Conservation (phyloP, 441 rosid genomes). For the Macaranga tanarius region DNA sequence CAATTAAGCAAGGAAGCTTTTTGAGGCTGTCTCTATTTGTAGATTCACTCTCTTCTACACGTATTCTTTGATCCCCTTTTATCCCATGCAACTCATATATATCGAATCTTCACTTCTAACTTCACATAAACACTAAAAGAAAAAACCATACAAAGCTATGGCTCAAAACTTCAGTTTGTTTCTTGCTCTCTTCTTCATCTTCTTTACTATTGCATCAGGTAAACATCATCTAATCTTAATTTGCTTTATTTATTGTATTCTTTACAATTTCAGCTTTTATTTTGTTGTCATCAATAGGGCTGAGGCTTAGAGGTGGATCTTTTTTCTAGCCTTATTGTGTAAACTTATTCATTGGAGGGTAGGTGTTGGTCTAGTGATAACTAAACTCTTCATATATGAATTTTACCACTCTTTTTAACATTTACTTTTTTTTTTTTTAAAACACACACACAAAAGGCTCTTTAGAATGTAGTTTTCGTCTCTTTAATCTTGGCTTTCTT, state of each 20-base stretch:
- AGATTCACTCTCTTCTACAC: slow-evolving; percentile 39
- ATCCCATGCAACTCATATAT: slow-evolving; percentile 10
- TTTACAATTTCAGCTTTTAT: no score
- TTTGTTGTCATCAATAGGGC: no score
- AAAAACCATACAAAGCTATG: slow-evolving; percentile 14
- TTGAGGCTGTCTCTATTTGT: slow-evolving; percentile 22
- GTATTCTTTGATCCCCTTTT: slow-evolving; percentile 31
- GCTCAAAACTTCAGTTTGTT: slow-evolving; percentile 19
- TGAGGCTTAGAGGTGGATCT: no score
- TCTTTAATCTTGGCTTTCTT: no score
- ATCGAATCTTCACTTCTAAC: slow-evolving; percentile 1
- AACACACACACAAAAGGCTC: no score
- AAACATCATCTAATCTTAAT: background rate
- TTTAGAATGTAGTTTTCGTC: no score
- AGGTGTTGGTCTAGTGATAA: no score
- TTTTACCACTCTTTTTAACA: no score
- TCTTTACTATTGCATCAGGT: slow-evolving; percentile 39
- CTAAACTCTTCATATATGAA: no score
- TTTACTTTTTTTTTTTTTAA: no score
- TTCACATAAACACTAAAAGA: background rate
- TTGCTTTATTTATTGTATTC: background rate
- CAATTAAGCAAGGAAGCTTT: slow-evolving; percentile 41
- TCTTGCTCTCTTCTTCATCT: slow-evolving; percentile 25
- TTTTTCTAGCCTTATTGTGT: no score
- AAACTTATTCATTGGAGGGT: no score